Percentiles rank a stretch among this genome's conserved stretches.
Conservation (phyloP, 1,139 yeast genomes). For the Kluyveromyces sp. region DNA sequence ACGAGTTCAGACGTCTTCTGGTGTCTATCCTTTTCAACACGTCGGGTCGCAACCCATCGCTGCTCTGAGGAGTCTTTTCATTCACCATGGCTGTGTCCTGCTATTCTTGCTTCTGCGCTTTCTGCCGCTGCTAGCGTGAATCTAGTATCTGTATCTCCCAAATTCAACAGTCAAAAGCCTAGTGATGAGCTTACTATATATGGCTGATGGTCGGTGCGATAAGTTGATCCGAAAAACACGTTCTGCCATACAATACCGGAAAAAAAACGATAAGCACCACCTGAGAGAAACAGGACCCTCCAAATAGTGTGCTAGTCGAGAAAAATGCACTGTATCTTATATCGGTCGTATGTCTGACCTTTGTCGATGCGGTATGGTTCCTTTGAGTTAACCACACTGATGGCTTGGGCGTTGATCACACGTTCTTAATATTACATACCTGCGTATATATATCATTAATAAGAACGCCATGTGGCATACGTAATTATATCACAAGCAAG, state of each 20-base stretch:
- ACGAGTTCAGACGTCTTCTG: neutral
- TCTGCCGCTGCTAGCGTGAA: neutral
- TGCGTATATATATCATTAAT: too few species aligned
- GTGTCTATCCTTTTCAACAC: conserved; percentile 1
- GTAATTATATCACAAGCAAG: too few species aligned
- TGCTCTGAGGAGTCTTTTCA: neutral
- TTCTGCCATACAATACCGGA: neutral
- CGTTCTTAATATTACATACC: too few species aligned
- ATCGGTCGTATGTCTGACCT: too few species aligned
- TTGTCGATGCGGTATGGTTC: too few species aligned
- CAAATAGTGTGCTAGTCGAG: too few species aligned
- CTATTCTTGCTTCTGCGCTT: neutral
- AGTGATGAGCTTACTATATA: neutral
- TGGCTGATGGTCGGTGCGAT: neutral
- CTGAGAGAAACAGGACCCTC: neutral
- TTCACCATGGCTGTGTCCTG: neutral
- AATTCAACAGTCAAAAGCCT: neutral
- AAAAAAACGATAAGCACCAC: neutral
- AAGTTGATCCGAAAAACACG: neutral
- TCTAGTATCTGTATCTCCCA: neutral
- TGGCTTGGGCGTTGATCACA: too few species aligned
- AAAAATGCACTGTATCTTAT: too few species aligned
- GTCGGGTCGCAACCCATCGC: neutral
- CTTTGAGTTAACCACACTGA: too few species aligned
- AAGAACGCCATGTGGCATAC: too few species aligned